Conservation (phyloP, 495 filamentous ascomycete genomes). For the Annulohypoxylon nitens region DNA sequence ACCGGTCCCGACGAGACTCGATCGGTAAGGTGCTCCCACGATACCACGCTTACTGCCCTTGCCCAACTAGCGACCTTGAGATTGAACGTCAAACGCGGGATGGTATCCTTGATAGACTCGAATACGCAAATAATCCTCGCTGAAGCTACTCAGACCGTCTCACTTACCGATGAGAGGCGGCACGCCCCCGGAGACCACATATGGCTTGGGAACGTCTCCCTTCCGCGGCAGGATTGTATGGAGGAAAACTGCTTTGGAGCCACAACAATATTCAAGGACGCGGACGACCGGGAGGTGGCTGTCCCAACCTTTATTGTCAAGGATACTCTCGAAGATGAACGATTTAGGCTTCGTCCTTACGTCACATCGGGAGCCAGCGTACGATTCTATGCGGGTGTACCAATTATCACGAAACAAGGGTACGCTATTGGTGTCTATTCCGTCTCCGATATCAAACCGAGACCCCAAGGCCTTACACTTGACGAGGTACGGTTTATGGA, state of each 20-base stretch:
- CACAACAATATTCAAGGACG: slow-evolving; percentile 30
- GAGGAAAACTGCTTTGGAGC: slow-evolving; percentile 40
- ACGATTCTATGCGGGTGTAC: slow-evolving; percentile 74
- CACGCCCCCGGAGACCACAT: slow-evolving; percentile 46
- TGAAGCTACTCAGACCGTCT: slow-evolving; percentile 69
- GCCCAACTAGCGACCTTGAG: slow-evolving; percentile 71
- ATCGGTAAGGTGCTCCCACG: slow-evolving; percentile 52
- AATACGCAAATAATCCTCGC: slow-evolving; percentile 72
- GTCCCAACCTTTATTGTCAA: slow-evolving; percentile 39
- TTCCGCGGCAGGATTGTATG: slow-evolving; percentile 46
- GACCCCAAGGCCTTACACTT: slow-evolving; percentile 55
- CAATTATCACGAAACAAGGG: slow-evolving; percentile 74
- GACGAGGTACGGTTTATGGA: slow-evolving; percentile 59
- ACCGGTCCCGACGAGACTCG: slow-evolving; percentile 21
- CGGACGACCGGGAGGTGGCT: slow-evolving; percentile 28
- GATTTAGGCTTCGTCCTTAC: slow-evolving; percentile 44
- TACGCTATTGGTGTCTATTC: slow-evolving; percentile 80
- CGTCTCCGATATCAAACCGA: slow-evolving; percentile 70
- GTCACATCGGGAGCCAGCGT: slow-evolving; percentile 39
- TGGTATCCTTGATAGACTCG: slow-evolving; percentile 73
- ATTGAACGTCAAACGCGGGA: slow-evolving; percentile 64
- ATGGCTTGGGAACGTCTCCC: slow-evolving; percentile 47
- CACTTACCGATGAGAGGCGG: slow-evolving; percentile 52
- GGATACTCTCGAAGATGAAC: slow-evolving; percentile 44
- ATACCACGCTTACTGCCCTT: slow-evolving; percentile 73